phyloP scores from a whole-genome alignment of 495 filamentous ascomycete genomes.

The Jackrogersella multiformis region DNA sequence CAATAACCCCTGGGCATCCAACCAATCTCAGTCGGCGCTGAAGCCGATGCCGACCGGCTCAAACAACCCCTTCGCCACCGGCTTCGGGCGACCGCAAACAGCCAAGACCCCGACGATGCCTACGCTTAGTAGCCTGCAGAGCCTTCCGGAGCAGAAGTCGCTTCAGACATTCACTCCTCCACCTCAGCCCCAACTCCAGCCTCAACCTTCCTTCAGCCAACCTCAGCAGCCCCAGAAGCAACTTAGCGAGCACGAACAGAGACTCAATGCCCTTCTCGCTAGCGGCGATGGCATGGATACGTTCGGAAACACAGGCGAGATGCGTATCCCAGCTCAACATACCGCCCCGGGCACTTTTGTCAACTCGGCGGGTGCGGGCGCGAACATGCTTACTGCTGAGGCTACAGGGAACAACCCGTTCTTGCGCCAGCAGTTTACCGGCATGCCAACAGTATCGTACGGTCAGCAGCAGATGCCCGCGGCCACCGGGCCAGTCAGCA shows the following conservation, averaged over 20 bases:
- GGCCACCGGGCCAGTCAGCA: slow-evolving; percentile 75
- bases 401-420: slow-evolving; percentile 93
- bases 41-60: slow-evolving; percentile 83
- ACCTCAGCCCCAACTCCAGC: slow-evolving; percentile 35
- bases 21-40: slow-evolving; percentile 57
- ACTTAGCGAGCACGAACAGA: slow-evolving; percentile 79
- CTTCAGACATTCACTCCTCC: slow-evolving; percentile 60
- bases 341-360: slow-evolving; percentile 97
- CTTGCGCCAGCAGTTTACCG: slow-evolving; percentile 79
- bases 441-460: slow-evolving; percentile 72
- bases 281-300: slow-evolving; percentile 93
- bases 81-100: slow-evolving; percentile 55
- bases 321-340: slow-evolving; percentile 96
- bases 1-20: slow-evolving; percentile 83
- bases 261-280: slow-evolving; percentile 88
- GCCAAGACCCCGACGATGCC: slow-evolving; percentile 63
- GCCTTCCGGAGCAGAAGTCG: slow-evolving; percentile 75
- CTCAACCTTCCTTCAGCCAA: slow-evolving; percentile 51
- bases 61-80: slow-evolving; percentile 91
- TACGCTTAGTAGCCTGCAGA: slow-evolving; percentile 65
- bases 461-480: slow-evolving; percentile 69
- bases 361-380: slow-evolving; percentile 86
- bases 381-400: slow-evolving; percentile 73
- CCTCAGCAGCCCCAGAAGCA: slow-evolving; percentile 61
- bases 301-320: slow-evolving; percentile 93